Conservation (phyloP, 768 basidiomycete species). For the Psilocybe cyanescens region DNA sequence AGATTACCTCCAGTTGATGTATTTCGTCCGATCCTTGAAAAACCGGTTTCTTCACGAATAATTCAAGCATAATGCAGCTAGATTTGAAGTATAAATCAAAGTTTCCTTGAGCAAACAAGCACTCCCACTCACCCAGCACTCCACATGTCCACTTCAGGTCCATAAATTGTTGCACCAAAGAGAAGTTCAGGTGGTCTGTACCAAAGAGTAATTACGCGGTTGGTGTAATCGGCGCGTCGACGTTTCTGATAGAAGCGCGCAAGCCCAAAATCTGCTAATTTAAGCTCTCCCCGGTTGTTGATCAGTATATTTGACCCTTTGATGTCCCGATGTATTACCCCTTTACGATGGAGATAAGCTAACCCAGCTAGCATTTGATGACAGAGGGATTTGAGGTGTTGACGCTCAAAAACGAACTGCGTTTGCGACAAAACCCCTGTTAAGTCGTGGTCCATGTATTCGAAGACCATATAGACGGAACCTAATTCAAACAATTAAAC, state of each 20-base stretch:
- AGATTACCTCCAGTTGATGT: constrained; percentile 93
- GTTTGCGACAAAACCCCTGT: constrained; percentile 93
- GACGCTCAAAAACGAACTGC: constrained; percentile 81
- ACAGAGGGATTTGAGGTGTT: constrained; percentile 94
- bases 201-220: constrained; percentile 98
- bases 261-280: constrained; percentile 96
- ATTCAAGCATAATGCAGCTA: constrained; percentile 98
- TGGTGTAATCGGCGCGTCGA: constrained; percentile 93
- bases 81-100: not conserved
- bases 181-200: constrained; percentile 95
- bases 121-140: constrained; percentile 79
- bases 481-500: constrained; percentile 47
- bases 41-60: constrained; percentile 94
- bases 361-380: constrained; percentile 95
- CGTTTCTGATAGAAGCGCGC: constrained; percentile 96
- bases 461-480: constrained; percentile 98
- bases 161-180: constrained; percentile 95
- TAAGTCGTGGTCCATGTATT: constrained; percentile 99
- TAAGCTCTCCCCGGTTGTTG: constrained; percentile 89
- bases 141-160: constrained; percentile 99
- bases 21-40: constrained; percentile 99
- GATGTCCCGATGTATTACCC: constrained; percentile 97
- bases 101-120: not conserved
- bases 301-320: constrained; percentile 99
- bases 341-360: constrained; percentile 93